phyloP scores from a whole-genome alignment of 78 protist genomes.

The Speleostelium caveatum region DNA sequence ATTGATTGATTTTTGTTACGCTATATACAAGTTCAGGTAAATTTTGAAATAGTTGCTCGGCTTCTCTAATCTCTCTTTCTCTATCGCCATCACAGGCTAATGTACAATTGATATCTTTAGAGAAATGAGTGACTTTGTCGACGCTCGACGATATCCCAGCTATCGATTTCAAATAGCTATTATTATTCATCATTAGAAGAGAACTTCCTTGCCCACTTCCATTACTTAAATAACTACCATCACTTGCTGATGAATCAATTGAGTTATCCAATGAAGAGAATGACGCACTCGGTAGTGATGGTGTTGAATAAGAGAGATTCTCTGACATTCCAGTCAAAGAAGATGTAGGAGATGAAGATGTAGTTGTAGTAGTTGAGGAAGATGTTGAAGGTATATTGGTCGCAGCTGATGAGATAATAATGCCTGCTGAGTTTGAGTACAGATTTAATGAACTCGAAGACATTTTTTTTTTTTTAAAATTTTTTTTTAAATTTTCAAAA shows the following conservation, averaged over 20 bases:
- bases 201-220: neutral
- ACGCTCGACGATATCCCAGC: conserved; percentile 42
- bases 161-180: no score
- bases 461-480: no score
- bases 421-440: neutral
- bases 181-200: neutral
- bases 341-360: neutral
- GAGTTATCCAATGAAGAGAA: no score
- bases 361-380: neutral
- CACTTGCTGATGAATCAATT: neutral
- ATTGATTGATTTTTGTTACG: conserved; percentile 74
- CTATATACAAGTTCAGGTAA: conserved; percentile 44
- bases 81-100: conserved; percentile 55
- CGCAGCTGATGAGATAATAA: neutral
- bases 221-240: no score
- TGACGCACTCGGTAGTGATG: no score
- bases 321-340: neutral
- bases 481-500: no score
- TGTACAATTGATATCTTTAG: conserved; percentile 29
- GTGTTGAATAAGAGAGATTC: no score
- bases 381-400: neutral
- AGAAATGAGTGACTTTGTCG: conserved; percentile 28
- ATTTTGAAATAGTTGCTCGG: conserved; percentile 34
- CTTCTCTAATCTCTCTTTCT: conserved; percentile 71
- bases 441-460: no score